Conservation (phyloP, 306 rosid genomes). For the Castanea mollissima region DNA sequence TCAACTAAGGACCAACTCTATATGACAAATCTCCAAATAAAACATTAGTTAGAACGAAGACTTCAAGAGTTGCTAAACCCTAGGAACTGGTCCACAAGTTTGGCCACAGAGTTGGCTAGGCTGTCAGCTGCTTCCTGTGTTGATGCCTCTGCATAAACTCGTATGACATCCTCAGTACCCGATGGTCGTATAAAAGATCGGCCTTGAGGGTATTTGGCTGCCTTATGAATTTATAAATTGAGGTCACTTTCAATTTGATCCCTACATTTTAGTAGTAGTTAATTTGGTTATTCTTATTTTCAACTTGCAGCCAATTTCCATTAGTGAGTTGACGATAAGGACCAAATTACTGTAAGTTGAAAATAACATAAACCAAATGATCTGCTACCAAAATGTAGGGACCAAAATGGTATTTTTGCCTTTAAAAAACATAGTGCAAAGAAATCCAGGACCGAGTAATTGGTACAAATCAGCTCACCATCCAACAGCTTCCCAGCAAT, state of each 20-base stretch:
- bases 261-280: too few species aligned
- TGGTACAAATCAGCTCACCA: constrained; percentile 50
- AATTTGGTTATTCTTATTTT: too few species aligned
- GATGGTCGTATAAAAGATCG: constrained; percentile 93
- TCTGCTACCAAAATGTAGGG: too few species aligned
- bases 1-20: neutral
- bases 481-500: constrained; percentile 71
- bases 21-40: neutral
- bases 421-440: neutral
- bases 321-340: too few species aligned
- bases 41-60: neutral
- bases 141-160: constrained; percentile 87
- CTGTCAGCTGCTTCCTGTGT: constrained; percentile 66
- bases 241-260: too few species aligned
- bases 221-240: constrained; percentile 18
- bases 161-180: constrained; percentile 92
- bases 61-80: constrained; percentile 34
- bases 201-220: constrained; percentile 68
- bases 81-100: constrained; percentile 60
- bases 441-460: constrained; percentile 18
- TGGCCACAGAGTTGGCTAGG: constrained; percentile 65
- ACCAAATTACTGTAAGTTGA: too few species aligned
- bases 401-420: too few species aligned
- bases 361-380: too few species aligned
- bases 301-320: too few species aligned